Base-by-base conservation (phyloP, 1,139 yeast genomes). In the Candida pseudoviswanathii region DNA sequence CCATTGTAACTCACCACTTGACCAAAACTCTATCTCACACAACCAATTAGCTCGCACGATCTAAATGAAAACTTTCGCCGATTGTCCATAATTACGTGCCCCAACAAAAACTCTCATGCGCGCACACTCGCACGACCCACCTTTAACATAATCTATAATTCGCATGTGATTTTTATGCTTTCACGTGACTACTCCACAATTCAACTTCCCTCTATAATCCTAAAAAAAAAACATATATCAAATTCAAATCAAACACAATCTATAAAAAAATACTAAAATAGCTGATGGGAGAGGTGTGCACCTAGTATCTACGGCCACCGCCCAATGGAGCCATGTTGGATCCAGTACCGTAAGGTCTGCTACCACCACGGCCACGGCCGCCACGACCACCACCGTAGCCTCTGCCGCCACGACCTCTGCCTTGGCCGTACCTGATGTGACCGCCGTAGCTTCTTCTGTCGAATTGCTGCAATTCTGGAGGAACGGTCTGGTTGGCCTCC, bases 401-500 rank as follows among this genome's bases (percentile, higher is more conserved):
- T 56, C 90, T 80, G 54, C 88, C 80, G 49, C 69, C 62, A 56
- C 88, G 80, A 60, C 86, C 82, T 46, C 68, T 59, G 43, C 71
- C 69, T 54, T 82, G 75, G 53, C 86, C 81, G 68, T 73, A 85
- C 74, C 80, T 80, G 67, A 71, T 84, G 75, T 69, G 85, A 70
- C 70, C 65, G 43, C 82, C 82, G 58, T 68, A 71, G 54, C 78
- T 68, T 66, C 80, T 79, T 68, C 80, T 80, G 66, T 81, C 85
- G 60, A 71, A 75, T 64, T 78, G 75, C 63, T 69, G 72, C 66
- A 86, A 77, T 58, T 80, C 88, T 43, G 81, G 82, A 56, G 92
- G 89, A 62, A 95, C 75, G 51, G 82, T 80, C 75, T 95, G 99
- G 70, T 94, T 87, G 58, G 99, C 99, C 79, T 95, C 99, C 72